Evolutionary conservation across 495 filamentous ascomycete genomes (phyloP).

Genomic region (Penicillium samsonianum): DNA sequence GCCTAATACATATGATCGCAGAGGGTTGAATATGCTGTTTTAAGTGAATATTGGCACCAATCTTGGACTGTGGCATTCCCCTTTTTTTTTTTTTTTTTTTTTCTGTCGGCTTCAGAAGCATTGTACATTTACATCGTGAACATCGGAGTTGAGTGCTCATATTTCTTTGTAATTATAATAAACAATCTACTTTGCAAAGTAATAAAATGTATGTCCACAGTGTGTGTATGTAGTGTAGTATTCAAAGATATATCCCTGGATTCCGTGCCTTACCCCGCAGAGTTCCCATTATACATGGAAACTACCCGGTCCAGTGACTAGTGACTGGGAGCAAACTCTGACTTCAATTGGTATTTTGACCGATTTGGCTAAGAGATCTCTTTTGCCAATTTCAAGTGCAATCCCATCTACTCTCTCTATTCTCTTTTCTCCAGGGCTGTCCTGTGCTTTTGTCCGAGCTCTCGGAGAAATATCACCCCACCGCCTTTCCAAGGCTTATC

Average conservation of each 20-base stretch:
- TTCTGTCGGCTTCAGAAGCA: neutral
- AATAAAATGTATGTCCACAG: neutral
- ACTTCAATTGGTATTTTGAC: neutral
- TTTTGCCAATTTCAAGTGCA: neutral
- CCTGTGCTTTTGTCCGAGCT: conserved; percentile 8
- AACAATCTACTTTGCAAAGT: neutral
- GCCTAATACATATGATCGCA: neutral
- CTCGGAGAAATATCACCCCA: conserved; percentile 27
- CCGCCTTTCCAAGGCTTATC: conserved; percentile 40
- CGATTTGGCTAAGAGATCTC: neutral
- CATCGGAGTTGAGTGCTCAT: neutral
- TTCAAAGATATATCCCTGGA: neutral
- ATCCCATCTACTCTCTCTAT: neutral
- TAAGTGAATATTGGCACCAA: neutral
- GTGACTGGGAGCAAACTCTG: conserved; percentile 3
- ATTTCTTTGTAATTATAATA: neutral
- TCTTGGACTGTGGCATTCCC: neutral
- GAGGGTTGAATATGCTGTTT: neutral
- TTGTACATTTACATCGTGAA: conserved; percentile 1
- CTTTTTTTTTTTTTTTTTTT: neutral
- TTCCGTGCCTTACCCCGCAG: conserved; percentile 9
- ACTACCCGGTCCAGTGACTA: conserved; percentile 7
- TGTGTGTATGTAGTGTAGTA: no score
- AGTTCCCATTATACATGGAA: conserved; percentile 14
- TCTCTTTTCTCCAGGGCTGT: neutral